Evolutionary conservation across 148 eudicot genomes (phyloP).

Genomic region (Rheum nobile): DNA sequence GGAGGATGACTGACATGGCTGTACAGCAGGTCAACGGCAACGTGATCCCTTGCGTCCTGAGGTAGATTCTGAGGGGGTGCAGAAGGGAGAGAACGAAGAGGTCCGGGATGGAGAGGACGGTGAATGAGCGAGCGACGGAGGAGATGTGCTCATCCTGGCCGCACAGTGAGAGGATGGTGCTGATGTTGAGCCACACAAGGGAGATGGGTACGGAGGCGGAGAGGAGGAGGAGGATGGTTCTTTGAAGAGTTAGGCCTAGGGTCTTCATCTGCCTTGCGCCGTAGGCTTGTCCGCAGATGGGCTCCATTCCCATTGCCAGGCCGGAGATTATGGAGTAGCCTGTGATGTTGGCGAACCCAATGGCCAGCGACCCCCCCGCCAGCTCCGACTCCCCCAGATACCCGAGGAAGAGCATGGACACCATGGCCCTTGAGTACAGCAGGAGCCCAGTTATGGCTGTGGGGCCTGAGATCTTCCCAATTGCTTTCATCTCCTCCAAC

Average conservation of each 20-base stretch:
- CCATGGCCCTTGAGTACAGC: conserved; percentile 47
- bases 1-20: conserved; percentile 28
- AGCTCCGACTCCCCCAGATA: conserved; percentile 49
- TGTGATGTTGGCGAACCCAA: conserved; percentile 58
- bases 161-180: conserved; percentile 30
- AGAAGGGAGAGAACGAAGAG: conserved; percentile 44
- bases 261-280: conserved; percentile 51
- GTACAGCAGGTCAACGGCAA: conserved; percentile 46
- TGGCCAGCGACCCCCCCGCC: conserved; percentile 51
- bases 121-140: conserved; percentile 33
- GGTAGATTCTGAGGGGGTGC: conserved; percentile 43
- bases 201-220: conserved; percentile 42
- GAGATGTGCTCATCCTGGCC: conserved; percentile 47
- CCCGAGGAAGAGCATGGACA: conserved; percentile 61
- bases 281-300: conserved; percentile 58
- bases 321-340: conserved; percentile 62
- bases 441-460: conserved; percentile 44
- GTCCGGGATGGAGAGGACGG: conserved; percentile 45
- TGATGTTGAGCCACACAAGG: conserved; percentile 51
- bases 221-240: conserved; percentile 48
- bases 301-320: conserved; percentile 64
- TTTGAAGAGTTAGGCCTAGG: conserved; percentile 43
- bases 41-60: conserved; percentile 40
- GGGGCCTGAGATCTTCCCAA: conserved; percentile 51
- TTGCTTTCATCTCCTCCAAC: conserved; percentile 40